Percentiles rank a stretch among this genome's conserved stretches.
These are phyloP conservation scores for Themeda triandra DNA, from an alignment of 176 grass and related monocot species.

Conservation along the genomic window DNA sequence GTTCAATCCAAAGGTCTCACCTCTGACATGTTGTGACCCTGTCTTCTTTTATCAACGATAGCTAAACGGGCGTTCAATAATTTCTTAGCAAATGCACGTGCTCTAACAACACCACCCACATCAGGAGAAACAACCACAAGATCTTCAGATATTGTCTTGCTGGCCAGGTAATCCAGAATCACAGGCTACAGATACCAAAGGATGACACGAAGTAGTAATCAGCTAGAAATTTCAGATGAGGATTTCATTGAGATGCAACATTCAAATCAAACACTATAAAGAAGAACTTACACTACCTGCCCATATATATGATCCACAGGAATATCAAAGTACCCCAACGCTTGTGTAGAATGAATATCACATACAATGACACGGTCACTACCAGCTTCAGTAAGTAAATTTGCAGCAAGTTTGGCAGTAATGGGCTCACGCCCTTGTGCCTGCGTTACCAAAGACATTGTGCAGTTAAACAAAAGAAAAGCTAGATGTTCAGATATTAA, in stretches of 20 bases:
- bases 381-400: conserved; percentile 96
- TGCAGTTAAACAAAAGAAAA: conserved; percentile 7
- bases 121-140: conserved; percentile 97
- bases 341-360: conserved; percentile 96
- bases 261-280: not conserved
- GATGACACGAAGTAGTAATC: not conserved
- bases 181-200: conserved; percentile 71
- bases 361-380: conserved; percentile 86
- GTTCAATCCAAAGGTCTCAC: conserved; percentile 20
- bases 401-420: conserved; percentile 85
- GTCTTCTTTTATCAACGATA: conserved; percentile 98
- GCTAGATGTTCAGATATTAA: not conserved
- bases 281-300: conserved; percentile 43
- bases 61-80: conserved; percentile 83
- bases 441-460: conserved; percentile 32
- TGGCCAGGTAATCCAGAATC: conserved; percentile 93
- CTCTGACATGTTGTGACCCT: conserved; percentile 92
- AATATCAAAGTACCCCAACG: conserved; percentile 99
- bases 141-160: conserved; percentile 86
- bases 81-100: conserved; percentile 88
- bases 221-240: not conserved
- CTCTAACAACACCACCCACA: conserved; percentile 90
- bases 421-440: conserved; percentile 96
- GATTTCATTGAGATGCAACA: not conserved
- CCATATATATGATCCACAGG: conserved; percentile 90